Evolutionary conservation across 345 rosid species (phyloP).

Genomic region (Acer yangbiense): DNA sequence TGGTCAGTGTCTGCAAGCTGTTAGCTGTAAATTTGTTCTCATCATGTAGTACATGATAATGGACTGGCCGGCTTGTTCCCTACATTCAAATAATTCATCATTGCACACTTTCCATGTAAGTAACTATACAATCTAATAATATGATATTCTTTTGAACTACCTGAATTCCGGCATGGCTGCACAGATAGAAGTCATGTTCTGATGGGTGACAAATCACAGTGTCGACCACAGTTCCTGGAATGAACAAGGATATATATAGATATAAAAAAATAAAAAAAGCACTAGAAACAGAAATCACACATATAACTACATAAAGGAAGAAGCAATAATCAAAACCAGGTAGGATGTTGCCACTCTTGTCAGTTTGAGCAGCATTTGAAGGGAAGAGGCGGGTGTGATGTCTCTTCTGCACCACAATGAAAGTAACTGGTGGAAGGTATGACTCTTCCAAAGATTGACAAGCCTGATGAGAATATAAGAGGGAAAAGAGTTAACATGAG

Average conservation of each 20-base stretch:
- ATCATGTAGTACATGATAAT: constrained; percentile 72
- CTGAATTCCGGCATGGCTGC: constrained; percentile 85
- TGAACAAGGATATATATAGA: background rate
- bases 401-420: constrained; percentile 75
- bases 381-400: constrained; percentile 85
- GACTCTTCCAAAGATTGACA: constrained; percentile 52
- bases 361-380: constrained; percentile 28
- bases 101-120: background rate
- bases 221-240: constrained; percentile 79
- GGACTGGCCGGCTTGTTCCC: constrained; percentile 79
- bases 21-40: constrained; percentile 66
- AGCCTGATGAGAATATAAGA: constrained; percentile 42
- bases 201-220: constrained; percentile 66
- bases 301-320: background rate
- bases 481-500: background rate
- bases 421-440: constrained; percentile 62
- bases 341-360: constrained; percentile 65
- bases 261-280: background rate
- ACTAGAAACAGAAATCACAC: background rate
- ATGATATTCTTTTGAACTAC: constrained; percentile 27
- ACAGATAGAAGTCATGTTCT: constrained; percentile 68
- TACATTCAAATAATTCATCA: constrained; percentile 18
- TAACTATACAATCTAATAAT: background rate
- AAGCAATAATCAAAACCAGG: constrained; percentile 46
- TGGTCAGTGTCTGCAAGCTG: constrained; percentile 54